Base-by-base conservation (phyloP, 2,329 filamentous ascomycete genomes). In the Fusarium buharicum region DNA sequence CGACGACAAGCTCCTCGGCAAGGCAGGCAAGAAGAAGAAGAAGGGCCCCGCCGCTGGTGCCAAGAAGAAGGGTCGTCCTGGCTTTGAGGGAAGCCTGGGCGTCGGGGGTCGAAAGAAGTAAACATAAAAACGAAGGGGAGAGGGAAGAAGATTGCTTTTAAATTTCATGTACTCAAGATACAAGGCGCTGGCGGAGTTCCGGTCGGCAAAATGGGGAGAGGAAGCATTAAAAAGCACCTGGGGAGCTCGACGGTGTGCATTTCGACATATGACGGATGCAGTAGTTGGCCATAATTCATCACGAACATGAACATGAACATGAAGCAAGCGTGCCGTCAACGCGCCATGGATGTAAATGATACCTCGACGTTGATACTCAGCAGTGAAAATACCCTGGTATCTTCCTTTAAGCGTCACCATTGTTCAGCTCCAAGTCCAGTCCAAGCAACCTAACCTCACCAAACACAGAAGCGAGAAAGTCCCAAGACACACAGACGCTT, bases 61-160 rank as follows among this genome's bases (percentile, higher is more conserved):
- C 9, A 78, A 79, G 73, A 76, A 78, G 66, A 83, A 83, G 72
- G 77, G 79, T 61, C 83, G 81, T 53, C 86, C 89, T 12, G 89
- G 89, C 3, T 91, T 91, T 63, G 89, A 91, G 73, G 89, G 90
- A 27, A 77, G 76, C 59, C 89, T 94, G 72, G 84, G 81, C 61
- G 74, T 86, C 66, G 81, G 83, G 54, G 77, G 79, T 18, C 79
- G 80, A 64, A 81, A 78, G 74, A 82, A 82, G 72, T 79, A 73
- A 70, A 66, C 47, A 48, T 51, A 56, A 30, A 3, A 55, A 46
- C 41, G 22, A 33, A 33, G 13, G 37, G 27, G 30, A 44, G 38
- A 62, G 43, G 50, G 38, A 65, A 55, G 34, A 60, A 62, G 57
- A 41, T 44, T 55, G 33, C 47, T 46, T 54, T 54, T 53, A 40